These are phyloP conservation scores for Rhododendron ovatum DNA, from an alignment of 148 eudicot genomes.

Conservation along the genomic window DNA sequence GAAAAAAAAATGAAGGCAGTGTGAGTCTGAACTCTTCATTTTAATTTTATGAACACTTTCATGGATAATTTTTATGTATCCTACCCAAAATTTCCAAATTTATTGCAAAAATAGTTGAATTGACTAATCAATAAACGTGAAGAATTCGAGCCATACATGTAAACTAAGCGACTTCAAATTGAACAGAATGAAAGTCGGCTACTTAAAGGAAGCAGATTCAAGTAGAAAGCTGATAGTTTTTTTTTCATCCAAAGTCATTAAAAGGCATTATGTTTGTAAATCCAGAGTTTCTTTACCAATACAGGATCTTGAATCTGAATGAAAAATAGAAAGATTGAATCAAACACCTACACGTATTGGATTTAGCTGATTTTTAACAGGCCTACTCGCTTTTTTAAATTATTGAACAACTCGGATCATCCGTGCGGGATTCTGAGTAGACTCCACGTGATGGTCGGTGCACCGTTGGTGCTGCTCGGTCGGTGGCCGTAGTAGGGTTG, in stretches of 20 bases:
- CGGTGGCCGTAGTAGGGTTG: neutral
- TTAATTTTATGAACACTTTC: no score
- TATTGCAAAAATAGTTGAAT: neutral
- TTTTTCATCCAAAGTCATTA: neutral
- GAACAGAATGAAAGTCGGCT: neutral
- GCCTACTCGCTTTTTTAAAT: no score
- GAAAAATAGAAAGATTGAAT: no score
- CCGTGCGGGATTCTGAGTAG: no score
- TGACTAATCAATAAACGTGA: neutral
- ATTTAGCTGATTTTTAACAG: no score
- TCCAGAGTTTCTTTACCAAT: neutral
- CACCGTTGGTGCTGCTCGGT: no score
- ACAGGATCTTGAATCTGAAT: neutral
- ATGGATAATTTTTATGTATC: no score
- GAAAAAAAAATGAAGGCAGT: neutral
- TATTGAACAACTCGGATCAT: no score
- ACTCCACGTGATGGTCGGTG: no score
- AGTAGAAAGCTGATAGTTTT: neutral
- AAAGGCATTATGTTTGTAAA: neutral
- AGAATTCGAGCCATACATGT: no score
- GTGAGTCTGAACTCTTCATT: neutral
- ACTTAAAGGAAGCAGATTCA: no score
- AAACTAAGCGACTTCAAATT: no score
- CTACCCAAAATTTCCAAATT: neutral
- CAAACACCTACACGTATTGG: neutral